Evolutionary conservation across 78 protist species (phyloP).

Genomic region (Emiliania huxleyi): DNA sequence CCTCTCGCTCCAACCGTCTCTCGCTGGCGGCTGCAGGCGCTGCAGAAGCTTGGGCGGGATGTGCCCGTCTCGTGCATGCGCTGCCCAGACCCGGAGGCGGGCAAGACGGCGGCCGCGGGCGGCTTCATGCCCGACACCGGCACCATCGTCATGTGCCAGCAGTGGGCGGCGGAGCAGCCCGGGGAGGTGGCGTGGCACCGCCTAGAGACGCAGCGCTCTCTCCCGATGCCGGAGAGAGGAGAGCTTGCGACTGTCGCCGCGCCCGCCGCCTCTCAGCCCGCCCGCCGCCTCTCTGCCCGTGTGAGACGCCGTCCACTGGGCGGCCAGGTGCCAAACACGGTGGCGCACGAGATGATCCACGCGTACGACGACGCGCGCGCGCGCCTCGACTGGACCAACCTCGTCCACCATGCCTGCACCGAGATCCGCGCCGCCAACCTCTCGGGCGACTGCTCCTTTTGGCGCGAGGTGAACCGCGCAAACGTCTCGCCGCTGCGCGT

Average conservation of each 20-base stretch:
- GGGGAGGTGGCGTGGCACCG: not conserved
- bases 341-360: slow-evolving; percentile 79
- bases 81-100: not conserved
- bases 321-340: too few relatives aligned
- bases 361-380: slow-evolving; percentile 74
- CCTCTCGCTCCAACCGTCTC: too few relatives aligned
- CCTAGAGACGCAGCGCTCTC: too few relatives aligned
- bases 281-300: too few relatives aligned
- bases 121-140: not conserved
- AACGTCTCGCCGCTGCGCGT: not conserved
- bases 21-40: too few relatives aligned
- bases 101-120: not conserved
- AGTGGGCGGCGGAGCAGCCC: not conserved
- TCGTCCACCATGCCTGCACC: slow-evolving; percentile 75
- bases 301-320: too few relatives aligned
- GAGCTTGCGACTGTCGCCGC: too few relatives aligned
- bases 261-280: too few relatives aligned
- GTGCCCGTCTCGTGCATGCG: not conserved
- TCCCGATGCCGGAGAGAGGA: too few relatives aligned
- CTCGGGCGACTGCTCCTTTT: slow-evolving; percentile 76
- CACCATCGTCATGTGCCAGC: not conserved
- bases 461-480: slow-evolving; percentile 36
- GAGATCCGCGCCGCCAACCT: slow-evolving; percentile 82
- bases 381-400: slow-evolving; percentile 60
- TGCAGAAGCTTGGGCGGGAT: not conserved